Percentiles rank a stretch among this genome's conserved stretches.
phyloP scores from a whole-genome alignment of 768 basidiomycete species.

The Amanita polypyramis region DNA sequence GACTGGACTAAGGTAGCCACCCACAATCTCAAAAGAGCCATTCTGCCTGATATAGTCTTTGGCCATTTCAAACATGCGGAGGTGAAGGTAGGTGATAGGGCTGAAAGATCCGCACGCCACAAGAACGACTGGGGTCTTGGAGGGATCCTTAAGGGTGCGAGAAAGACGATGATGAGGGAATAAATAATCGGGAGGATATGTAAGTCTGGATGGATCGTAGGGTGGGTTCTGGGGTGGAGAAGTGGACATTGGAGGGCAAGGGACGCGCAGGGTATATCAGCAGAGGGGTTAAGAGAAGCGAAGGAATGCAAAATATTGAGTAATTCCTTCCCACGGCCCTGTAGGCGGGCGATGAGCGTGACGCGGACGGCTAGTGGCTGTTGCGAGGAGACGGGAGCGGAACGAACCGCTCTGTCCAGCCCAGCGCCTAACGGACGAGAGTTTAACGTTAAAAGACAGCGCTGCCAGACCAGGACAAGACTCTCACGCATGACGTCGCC shows the following conservation, averaged over 20 bases:
- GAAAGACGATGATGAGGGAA: constrained; percentile 61
- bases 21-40: constrained; percentile 88
- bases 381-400: neutral
- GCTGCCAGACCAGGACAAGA: too few species aligned
- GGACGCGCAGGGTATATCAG: constrained; percentile 10
- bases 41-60: constrained; percentile 91
- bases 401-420: too few species aligned
- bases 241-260: constrained; percentile 16
- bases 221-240: constrained; percentile 7
- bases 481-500: too few species aligned
- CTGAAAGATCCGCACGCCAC: constrained; percentile 98
- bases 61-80: constrained; percentile 99
- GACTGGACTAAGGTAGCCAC: constrained; percentile 94
- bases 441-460: too few species aligned
- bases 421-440: too few species aligned
- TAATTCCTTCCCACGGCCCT: constrained; percentile 21
- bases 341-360: neutral
- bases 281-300: neutral
- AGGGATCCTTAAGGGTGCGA: constrained; percentile 43
- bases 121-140: constrained; percentile 81
- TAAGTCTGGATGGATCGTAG: constrained; percentile 37
- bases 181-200: constrained; percentile 53
- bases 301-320: constrained; percentile 10
- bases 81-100: constrained; percentile 93
- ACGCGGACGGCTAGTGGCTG: neutral